phyloP scores from a whole-genome alignment of 2,329 filamentous ascomycete species.

The Clarireedia monteithiana region DNA sequence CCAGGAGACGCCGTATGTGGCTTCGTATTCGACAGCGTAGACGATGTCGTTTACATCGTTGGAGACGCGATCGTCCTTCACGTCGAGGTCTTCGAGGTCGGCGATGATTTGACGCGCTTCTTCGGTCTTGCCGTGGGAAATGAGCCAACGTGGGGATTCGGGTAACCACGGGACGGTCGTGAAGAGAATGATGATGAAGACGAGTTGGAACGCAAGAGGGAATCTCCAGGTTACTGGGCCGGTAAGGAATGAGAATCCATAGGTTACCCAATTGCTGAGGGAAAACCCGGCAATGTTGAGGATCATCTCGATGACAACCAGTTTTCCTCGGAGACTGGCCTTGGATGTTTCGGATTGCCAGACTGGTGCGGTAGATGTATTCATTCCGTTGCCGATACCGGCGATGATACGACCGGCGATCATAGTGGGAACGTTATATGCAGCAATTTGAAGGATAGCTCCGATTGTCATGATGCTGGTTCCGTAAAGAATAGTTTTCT shows the following conservation, averaged over 20 bases:
- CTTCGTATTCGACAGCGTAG: conserved; percentile 6
- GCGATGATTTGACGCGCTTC: conserved; percentile 31
- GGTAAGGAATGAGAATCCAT: conserved; percentile 9
- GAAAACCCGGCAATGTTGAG: conserved; percentile 9
- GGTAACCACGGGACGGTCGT: conserved; percentile 23
- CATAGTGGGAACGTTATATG: conserved; percentile 44
- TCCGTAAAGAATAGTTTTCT: conserved; percentile 19
- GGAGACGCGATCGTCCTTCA: conserved; percentile 45
- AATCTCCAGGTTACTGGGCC: conserved; percentile 8
- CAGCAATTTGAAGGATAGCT: conserved; percentile 31
- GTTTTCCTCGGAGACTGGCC: conserved; percentile 9
- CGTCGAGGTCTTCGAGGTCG: conserved; percentile 20
- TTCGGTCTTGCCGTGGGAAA: conserved; percentile 27
- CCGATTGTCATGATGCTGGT: conserved; percentile 21
- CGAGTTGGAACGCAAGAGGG: conserved; percentile 11
- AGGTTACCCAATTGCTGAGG: conserved; percentile 9
- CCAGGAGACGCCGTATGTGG: conserved; percentile 5
- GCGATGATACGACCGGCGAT: conserved; percentile 62
- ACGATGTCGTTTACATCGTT: conserved; percentile 41
- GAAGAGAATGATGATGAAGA: conserved; percentile 8
- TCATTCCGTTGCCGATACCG: conserved; percentile 64
- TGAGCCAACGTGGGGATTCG: conserved; percentile 33
- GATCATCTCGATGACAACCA: conserved; percentile 11
- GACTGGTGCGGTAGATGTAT: conserved; percentile 34
- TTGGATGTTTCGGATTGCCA: conserved; percentile 13